phyloP scores from a whole-genome alignment of 2,329 filamentous ascomycete species.

The Biscogniauxia sp. region DNA sequence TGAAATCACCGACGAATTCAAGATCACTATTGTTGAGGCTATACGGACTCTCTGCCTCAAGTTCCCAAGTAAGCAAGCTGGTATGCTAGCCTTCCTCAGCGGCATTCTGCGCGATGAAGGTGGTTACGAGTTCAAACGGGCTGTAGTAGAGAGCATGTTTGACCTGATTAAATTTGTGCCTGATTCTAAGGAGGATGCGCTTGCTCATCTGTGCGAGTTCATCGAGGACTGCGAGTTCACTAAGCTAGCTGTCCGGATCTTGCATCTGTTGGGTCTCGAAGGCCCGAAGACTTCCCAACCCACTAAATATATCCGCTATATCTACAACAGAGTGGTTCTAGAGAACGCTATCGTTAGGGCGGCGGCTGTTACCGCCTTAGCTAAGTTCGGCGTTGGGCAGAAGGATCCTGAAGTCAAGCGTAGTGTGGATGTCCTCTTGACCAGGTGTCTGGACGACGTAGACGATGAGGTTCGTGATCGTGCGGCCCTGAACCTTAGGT shows the following conservation, averaged over 20 bases:
- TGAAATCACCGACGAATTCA: conserved; percentile 98
- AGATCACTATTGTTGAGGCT: conserved; percentile 99
- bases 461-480: conserved; percentile 97
- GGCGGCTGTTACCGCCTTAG: conserved; percentile 89
- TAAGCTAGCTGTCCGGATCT: conserved; percentile 90
- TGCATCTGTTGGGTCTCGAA: conserved; percentile 91
- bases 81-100: conserved; percentile 95
- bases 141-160: conserved; percentile 98
- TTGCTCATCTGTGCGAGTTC: conserved; percentile 96
- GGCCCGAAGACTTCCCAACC: conserved; percentile 93
- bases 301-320: conserved; percentile 98
- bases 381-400: conserved; percentile 96
- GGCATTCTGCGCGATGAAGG: conserved; percentile 96
- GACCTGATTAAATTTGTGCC: conserved; percentile 99
- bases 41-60: conserved; percentile 96
- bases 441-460: conserved; percentile 90
- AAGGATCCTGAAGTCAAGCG: conserved; percentile 96
- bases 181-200: conserved; percentile 75
- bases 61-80: conserved; percentile 96
- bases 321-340: conserved; percentile 96
- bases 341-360: conserved; percentile 96
- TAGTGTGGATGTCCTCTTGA: conserved; percentile 88
- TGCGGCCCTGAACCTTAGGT: conserved; percentile 83
- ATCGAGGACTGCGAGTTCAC: conserved; percentile 99
- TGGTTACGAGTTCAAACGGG: conserved; percentile 96